Evolutionary conservation across 2,329 filamentous ascomycete genomes (phyloP).

Genomic region (Pyrenophora seminiperda): DNA sequence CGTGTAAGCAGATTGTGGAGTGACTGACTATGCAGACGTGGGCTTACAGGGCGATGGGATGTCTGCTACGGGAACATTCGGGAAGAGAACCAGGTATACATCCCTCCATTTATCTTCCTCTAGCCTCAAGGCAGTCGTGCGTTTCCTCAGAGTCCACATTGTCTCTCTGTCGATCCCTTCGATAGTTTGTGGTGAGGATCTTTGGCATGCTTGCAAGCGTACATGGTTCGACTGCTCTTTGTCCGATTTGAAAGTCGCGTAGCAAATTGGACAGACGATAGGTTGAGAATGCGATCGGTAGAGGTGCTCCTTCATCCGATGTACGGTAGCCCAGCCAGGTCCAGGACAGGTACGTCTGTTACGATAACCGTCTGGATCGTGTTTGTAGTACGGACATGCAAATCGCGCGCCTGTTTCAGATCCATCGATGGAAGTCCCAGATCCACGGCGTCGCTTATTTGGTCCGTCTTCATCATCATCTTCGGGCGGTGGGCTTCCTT

Average conservation of each 20-base stretch:
- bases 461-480: slow-evolving; percentile 31
- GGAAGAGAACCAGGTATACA: slow-evolving; percentile 48
- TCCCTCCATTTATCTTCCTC: slow-evolving; percentile 50
- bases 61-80: slow-evolving; percentile 30
- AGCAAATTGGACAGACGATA: slow-evolving; percentile 49
- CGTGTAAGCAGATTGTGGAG: slow-evolving; percentile 1
- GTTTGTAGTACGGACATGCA: slow-evolving; percentile 52
- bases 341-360: slow-evolving; percentile 46
- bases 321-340: slow-evolving; percentile 48
- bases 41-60: slow-evolving; percentile 47
- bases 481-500: slow-evolving; percentile 26
- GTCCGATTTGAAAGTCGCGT: slow-evolving; percentile 43
- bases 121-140: slow-evolving; percentile 36
- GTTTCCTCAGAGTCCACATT: slow-evolving; percentile 43
- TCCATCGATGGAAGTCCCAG: slow-evolving; percentile 30
- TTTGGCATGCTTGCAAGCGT: slow-evolving; percentile 32
- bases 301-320: slow-evolving; percentile 52
- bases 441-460: slow-evolving; percentile 35
- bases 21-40: too few relatives aligned
- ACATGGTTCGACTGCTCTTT: slow-evolving; percentile 42
- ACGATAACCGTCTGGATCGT: slow-evolving; percentile 46
- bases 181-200: slow-evolving; percentile 29
- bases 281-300: slow-evolving; percentile 49
- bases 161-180: slow-evolving; percentile 50
- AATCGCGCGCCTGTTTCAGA: slow-evolving; percentile 36